Percentiles rank a stretch among this genome's conserved stretches.
phyloP scores from a whole-genome alignment of 1,284 basidiomycete species.

The Heimioporus retisporus region DNA sequence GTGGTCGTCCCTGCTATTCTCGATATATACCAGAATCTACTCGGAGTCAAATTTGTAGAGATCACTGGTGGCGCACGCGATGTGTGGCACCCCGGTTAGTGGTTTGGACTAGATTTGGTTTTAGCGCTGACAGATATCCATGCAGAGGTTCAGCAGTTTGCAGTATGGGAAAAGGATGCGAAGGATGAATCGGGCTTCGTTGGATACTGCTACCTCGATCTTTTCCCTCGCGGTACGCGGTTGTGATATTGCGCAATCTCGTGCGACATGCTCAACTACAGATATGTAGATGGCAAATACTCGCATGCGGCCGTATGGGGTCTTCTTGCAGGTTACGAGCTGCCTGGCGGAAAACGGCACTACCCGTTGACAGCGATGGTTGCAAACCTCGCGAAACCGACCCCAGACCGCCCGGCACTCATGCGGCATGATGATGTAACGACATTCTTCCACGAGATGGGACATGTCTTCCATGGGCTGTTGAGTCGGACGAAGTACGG shows the following conservation, averaged over 20 bases:
- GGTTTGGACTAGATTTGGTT: background rate
- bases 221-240: constrained; percentile 82
- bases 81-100: constrained; percentile 80
- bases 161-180: constrained; percentile 84
- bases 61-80: constrained; percentile 61
- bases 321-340: constrained; percentile 69
- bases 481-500: constrained; percentile 78
- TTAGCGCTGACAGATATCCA: constrained; percentile 12
- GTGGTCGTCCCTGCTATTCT: constrained; percentile 85
- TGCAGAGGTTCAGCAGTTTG: constrained; percentile 81
- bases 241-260: background rate
- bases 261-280: too few species aligned
- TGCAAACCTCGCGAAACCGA: constrained; percentile 88
- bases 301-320: constrained; percentile 91
- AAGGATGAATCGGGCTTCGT: constrained; percentile 77
- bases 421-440: constrained; percentile 88
- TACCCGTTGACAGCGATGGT: constrained; percentile 88
- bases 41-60: constrained; percentile 79
- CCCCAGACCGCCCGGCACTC: constrained; percentile 81
- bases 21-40: constrained; percentile 82
- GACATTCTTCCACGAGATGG: constrained; percentile 88
- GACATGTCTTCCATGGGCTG: constrained; percentile 89
- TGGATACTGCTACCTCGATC: constrained; percentile 87
- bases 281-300: constrained; percentile 74
- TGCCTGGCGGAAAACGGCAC: constrained; percentile 64